Evolutionary conservation across 2,329 filamentous ascomycete genomes (phyloP), one percentile per base, ranked within the genome.

Genomic region (Xylariomycetidae sp.): DNA sequence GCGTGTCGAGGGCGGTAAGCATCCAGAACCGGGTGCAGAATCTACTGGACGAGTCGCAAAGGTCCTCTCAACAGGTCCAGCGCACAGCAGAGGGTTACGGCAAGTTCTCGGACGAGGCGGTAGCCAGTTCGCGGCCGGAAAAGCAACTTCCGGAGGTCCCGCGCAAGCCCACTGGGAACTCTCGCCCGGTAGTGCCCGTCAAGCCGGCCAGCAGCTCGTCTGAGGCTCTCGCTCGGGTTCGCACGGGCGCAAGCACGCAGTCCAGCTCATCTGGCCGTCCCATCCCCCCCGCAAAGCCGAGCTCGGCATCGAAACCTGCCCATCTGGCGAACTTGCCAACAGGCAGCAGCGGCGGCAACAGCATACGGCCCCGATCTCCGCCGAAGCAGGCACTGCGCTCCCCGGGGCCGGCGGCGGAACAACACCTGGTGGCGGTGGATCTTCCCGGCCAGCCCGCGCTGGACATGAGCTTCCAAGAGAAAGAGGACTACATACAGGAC

Each of bases 11-110:
- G 25, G 87, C 88, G 13, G 75, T 79, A n/a, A 85, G 82, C 17
- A 98, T 98, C 48, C 88, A 96, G 56, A 88, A 85, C 53, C 82
- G 90, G 43, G 86, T 98, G 34, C 85, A 93, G 63, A 86, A 77
- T 31, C 67, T 96, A 31, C 65, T 98, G 12, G 81, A 80, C 40
- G 89, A 95, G 51, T 86, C 82, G 25, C 76, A 78, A 48, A 78
- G 70, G 44, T 68, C 76, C 5, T 55, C 71, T 1, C 50, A 53
- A 31, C 49, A 54, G 22, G 72, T 76, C 18, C 78, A 80, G 45
- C 63, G 69, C 31, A 95, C 87, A 1, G 89, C 89, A 1, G 81
- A 89, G 43, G 90, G 90, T 0, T 96, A 96, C 55, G 92, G 92
- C 6, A 81, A 81, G 39, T 95, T 85, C 57, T 88, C 89, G 14